phyloP scores from a whole-genome alignment of 179 eudicot species.

The Dionaea muscipula region DNA sequence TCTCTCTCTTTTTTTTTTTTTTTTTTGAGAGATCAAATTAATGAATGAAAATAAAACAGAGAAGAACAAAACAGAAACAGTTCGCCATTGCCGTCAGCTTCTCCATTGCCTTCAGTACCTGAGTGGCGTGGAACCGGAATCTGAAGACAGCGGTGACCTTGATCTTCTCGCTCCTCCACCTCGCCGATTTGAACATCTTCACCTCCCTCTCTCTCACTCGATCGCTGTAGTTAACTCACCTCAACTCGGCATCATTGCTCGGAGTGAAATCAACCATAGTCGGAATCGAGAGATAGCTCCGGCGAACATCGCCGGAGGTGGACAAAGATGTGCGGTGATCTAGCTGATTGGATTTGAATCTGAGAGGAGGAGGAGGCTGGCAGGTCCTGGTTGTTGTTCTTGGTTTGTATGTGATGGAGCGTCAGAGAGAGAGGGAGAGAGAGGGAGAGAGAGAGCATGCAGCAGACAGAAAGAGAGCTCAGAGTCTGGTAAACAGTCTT shows the following conservation, averaged over 20 bases:
- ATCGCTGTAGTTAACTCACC: constrained; percentile 10
- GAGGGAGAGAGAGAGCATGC: background rate
- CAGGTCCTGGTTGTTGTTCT: no score
- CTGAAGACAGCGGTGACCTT: constrained; percentile 63
- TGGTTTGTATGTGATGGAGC: no score
- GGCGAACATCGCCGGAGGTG: no score
- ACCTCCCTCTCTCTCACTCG: constrained; percentile 12
- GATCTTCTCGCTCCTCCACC: constrained; percentile 71
- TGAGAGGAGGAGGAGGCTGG: no score
- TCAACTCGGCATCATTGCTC: background rate
- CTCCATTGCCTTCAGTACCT: constrained; percentile 31
- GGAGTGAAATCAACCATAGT: no score
- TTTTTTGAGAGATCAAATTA: no score
- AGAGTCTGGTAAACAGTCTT: background rate
- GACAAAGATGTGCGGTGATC: no score
- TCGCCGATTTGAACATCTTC: constrained; percentile 71
- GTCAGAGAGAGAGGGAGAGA: background rate
- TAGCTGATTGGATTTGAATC: no score
- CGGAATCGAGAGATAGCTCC: no score
- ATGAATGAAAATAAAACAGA: background rate
- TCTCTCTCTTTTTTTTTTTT: background rate
- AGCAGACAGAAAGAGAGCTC: no score
- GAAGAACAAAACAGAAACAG: background rate
- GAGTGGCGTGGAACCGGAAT: constrained; percentile 76
- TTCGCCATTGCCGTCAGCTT: constrained; percentile 1